These are phyloP conservation scores for Globisporangium paroecandrum DNA, from an alignment of 352 stramenopile genomes.

Conservation along the genomic window DNA sequence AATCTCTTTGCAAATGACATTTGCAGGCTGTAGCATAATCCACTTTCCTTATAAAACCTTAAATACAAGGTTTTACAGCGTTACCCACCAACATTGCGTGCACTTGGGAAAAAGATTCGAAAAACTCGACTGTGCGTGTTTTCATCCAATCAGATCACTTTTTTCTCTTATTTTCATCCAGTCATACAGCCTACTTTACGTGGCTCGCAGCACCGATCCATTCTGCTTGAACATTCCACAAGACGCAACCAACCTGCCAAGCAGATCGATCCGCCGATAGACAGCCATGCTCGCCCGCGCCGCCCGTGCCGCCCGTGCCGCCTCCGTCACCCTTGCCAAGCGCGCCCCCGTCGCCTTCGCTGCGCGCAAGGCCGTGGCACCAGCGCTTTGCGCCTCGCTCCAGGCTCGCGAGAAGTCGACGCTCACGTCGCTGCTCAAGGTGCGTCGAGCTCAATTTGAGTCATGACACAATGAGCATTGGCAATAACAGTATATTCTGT, in stretches of 20 bases:
- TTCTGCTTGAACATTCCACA: constrained; percentile 5
- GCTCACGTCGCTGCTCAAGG: constrained; percentile 40
- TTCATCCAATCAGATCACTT: constrained; percentile 2
- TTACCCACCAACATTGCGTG: not conserved
- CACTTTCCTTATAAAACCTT: not conserved
- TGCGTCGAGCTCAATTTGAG: constrained; percentile 1
- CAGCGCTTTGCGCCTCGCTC: constrained; percentile 25
- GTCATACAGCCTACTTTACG: not conserved
- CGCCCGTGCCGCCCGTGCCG: constrained; percentile 29
- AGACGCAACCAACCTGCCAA: constrained; percentile 6
- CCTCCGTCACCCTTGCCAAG: constrained; percentile 26
- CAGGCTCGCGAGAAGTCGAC: constrained; percentile 58
- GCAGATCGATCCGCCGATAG: not conserved
- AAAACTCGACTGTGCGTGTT: not conserved
- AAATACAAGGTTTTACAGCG: not conserved
- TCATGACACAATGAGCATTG: not conserved
- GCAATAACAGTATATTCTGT: not conserved
- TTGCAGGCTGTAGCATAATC: not conserved
- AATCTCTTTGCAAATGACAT: not conserved
- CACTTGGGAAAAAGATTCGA: constrained; percentile 13
- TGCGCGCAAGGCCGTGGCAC: constrained; percentile 15
- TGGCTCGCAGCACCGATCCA: not conserved
- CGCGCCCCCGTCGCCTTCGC: constrained; percentile 20
- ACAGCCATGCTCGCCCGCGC: constrained; percentile 37
- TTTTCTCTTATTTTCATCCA: not conserved